A percentile compares a stretch with the other conserved stretches of the same genome.
phyloP scores from a whole-genome alignment of 306 rosid genomes.

The Carpinus fangiana region DNA sequence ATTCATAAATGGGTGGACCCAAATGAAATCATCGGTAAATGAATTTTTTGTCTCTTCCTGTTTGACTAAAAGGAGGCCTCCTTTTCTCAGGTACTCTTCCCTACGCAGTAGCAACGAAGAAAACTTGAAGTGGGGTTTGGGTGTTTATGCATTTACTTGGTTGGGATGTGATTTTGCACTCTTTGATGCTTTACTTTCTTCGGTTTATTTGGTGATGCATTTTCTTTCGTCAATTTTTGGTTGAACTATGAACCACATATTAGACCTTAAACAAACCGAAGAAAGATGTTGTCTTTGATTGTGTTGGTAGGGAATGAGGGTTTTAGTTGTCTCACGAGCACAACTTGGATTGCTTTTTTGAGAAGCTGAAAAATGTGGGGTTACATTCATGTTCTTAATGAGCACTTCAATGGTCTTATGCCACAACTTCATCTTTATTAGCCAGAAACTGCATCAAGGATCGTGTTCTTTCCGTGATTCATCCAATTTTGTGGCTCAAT shows the following conservation, averaged over 20 bases:
- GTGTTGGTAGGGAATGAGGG: not conserved
- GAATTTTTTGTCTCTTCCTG: too few species aligned
- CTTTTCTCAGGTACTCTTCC: not conserved
- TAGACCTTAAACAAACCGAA: not conserved
- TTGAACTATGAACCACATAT: not conserved
- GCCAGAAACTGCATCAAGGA: conserved; percentile 26
- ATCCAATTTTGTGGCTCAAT: conserved; percentile 25
- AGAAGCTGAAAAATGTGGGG: conserved; percentile 57
- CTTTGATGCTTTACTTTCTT: not conserved
- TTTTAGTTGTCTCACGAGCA: not conserved
- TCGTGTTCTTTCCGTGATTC: conserved; percentile 35
- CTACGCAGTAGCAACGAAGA: not conserved
- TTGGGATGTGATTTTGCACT: not conserved
- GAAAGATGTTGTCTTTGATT: not conserved
- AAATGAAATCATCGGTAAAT: too few species aligned
- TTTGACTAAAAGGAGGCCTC: too few species aligned
- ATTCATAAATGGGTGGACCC: too few species aligned
- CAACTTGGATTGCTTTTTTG: conserved; percentile 9
- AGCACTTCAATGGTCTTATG: conserved; percentile 56
- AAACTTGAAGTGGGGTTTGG: not conserved
- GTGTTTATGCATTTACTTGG: not conserved
- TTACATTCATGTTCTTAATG: conserved; percentile 49
- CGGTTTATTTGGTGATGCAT: not conserved
- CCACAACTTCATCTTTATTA: conserved; percentile 42
- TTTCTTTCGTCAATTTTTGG: not conserved